Percentiles rank a stretch among this genome's conserved stretches.
Evolutionary conservation across 1,284 basidiomycete species (phyloP).

Genomic region (Heterobasidion irregulare): DNA sequence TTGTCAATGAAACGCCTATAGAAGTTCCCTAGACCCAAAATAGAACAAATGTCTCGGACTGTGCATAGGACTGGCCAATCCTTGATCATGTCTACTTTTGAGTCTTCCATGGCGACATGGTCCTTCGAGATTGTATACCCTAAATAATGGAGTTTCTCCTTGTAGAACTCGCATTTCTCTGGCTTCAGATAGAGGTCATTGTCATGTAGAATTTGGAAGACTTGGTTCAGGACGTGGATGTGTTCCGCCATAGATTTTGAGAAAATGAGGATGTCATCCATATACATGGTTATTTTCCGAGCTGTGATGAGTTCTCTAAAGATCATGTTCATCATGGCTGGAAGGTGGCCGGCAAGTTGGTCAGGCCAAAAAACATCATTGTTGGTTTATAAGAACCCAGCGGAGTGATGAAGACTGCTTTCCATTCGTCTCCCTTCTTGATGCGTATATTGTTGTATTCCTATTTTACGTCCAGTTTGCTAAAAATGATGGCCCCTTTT

Average conservation of each 20-base stretch:
- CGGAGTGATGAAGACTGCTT: constrained; percentile 16
- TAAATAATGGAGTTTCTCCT: constrained; percentile 24
- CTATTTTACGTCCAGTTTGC: not conserved
- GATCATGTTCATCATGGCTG: constrained; percentile 16
- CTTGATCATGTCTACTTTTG: constrained; percentile 23
- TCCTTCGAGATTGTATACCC: constrained; percentile 24
- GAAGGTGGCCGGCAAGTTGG: constrained; percentile 18
- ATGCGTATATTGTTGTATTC: not conserved
- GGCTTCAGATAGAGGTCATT: too few relatives aligned
- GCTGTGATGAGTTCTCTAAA: constrained; percentile 17
- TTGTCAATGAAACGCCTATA: constrained; percentile 30
- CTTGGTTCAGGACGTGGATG: too few relatives aligned
- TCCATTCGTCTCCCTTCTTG: not conserved
- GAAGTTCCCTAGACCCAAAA: constrained; percentile 33
- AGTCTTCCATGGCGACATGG: constrained; percentile 23
- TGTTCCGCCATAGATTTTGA: too few relatives aligned
- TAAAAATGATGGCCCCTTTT: not conserved
- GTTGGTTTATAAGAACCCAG: constrained; percentile 19
- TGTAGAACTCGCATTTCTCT: constrained; percentile 31
- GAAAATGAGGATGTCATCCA: too few relatives aligned
- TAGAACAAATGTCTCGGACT: constrained; percentile 19
- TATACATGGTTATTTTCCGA: too few relatives aligned
- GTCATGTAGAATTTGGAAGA: too few relatives aligned
- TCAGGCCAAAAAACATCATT: constrained; percentile 21
- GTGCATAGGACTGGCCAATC: constrained; percentile 24